Evolutionary conservation across 306 rosid genomes (phyloP), one percentile per base, ranked within the genome.

Genomic region (Dalbergia oliveri): DNA sequence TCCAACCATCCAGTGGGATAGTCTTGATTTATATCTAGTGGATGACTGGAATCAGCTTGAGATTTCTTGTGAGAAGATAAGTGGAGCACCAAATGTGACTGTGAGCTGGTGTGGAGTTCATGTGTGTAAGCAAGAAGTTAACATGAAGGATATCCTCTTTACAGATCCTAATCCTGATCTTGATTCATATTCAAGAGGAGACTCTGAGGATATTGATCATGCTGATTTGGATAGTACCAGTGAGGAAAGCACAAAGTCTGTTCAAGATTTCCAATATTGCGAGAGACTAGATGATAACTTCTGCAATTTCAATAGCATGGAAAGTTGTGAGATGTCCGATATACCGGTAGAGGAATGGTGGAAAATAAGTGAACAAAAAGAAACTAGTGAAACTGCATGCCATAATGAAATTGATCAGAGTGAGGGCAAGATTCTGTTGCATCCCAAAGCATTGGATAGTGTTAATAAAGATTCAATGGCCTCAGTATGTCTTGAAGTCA

Each of bases 91-190:
- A 41, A 82, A 76, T 61, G 74, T 82, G 50, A 76, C 19, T 69
- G 78, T 82, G 51, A 82, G 78, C 64, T 82, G 78, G 74, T 69
- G 79, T 72, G 83, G 86, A 37, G 54, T 82, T 69, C 61, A 75
- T 75, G 73, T 69, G 3, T 11, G 18, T 53, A 76, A 54, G 53
- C 56, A 72, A 45, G 79, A 64, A 54, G 8, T 66, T 71, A 54
- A 71, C 78, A 33, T 65, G 53, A 19, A 73, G 13, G 56, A 73
- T 74, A 35, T 83, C 37, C 47, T 34, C 14, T 72, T 77, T 51
- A 72, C 44, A 64, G 79, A 83, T 18, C 83, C 86, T 64, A 51
- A 77, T 41, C 33, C 4, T 19, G 69, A 63, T 62, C 11, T 41
- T 26, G 31, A 47, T 37, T 37, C 2, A 58, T 26, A 49, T 26